Evolutionary conservation across 805 yeast genomes (phyloP).

Genomic region (Barnettozyma sp.): DNA sequence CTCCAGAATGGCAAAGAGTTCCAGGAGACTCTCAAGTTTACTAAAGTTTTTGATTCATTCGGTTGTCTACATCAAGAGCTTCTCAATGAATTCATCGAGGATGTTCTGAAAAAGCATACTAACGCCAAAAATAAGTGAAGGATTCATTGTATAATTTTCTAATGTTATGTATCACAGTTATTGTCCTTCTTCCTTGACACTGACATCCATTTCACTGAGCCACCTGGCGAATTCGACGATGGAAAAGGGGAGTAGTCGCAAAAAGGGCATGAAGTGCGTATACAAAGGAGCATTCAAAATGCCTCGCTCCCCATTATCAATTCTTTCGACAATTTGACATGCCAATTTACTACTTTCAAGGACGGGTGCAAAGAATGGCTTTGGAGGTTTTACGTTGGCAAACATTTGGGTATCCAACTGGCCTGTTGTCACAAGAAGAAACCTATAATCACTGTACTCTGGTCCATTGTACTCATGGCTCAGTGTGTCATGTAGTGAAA

Average conservation of each 20-base stretch:
- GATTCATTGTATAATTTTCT: background rate
- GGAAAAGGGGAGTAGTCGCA: slow-evolving; percentile 65
- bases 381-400: slow-evolving; percentile 67
- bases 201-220: slow-evolving; percentile 60
- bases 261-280: slow-evolving; percentile 59
- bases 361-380: slow-evolving; percentile 70
- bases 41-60: slow-evolving; percentile 31
- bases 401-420: slow-evolving; percentile 76
- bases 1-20: too few relatives aligned
- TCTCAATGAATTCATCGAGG: slow-evolving; percentile 33
- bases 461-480: slow-evolving; percentile 62
- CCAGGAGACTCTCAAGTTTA: slow-evolving; percentile 24
- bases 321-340: slow-evolving; percentile 40
- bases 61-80: slow-evolving; percentile 38
- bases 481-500: slow-evolving; percentile 78
- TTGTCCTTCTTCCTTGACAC: slow-evolving; percentile 12
- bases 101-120: slow-evolving; percentile 20
- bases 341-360: slow-evolving; percentile 58
- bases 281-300: slow-evolving; percentile 67
- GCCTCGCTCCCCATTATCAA: slow-evolving; percentile 60
- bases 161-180: too few relatives aligned
- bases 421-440: slow-evolving; percentile 76
- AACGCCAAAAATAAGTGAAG: slow-evolving; percentile 2
- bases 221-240: slow-evolving; percentile 35
- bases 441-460: slow-evolving; percentile 51